Percentiles rank a stretch among this genome's conserved stretches.
Evolutionary conservation across 257 asterid species (phyloP).

Genomic region (Avicennia marina): DNA sequence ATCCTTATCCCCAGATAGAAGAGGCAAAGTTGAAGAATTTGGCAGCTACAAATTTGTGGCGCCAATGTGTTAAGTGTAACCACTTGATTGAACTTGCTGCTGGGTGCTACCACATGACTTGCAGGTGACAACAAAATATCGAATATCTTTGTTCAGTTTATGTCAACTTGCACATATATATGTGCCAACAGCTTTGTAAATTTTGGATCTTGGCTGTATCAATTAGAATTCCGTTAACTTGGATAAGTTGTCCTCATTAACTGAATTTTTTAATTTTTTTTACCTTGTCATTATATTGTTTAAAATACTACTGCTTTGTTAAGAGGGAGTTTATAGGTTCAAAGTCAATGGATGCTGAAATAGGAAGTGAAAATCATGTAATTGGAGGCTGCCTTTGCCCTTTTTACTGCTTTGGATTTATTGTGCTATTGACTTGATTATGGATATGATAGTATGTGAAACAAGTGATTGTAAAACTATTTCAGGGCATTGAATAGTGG

Average conservation of each 20-base stretch:
- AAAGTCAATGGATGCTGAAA: not conserved
- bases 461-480: not conserved
- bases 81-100: conserved; percentile 57
- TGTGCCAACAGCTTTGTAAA: not conserved
- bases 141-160: not conserved
- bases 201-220: not conserved
- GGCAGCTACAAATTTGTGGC: conserved; percentile 50
- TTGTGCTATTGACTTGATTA: too few species aligned
- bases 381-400: too few species aligned
- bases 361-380: conserved; percentile 3
- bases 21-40: conserved; percentile 51
- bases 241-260: not conserved
- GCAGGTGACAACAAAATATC: conserved; percentile 43
- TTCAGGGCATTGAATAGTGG: too few species aligned
- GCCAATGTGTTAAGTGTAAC: conserved; percentile 60
- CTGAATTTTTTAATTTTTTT: not conserved
- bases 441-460: not conserved
- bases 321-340: not conserved
- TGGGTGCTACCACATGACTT: conserved; percentile 64
- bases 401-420: not conserved
- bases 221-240: not conserved
- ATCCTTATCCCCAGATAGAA: conserved; percentile 42
- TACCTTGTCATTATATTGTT: not conserved
- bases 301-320: not conserved
- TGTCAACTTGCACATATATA: not conserved